Evolutionary conservation across 2,329 filamentous ascomycete genomes (phyloP), one percentile per base, ranked within the genome.

Genomic region (Colletotrichum endophyticum): DNA sequence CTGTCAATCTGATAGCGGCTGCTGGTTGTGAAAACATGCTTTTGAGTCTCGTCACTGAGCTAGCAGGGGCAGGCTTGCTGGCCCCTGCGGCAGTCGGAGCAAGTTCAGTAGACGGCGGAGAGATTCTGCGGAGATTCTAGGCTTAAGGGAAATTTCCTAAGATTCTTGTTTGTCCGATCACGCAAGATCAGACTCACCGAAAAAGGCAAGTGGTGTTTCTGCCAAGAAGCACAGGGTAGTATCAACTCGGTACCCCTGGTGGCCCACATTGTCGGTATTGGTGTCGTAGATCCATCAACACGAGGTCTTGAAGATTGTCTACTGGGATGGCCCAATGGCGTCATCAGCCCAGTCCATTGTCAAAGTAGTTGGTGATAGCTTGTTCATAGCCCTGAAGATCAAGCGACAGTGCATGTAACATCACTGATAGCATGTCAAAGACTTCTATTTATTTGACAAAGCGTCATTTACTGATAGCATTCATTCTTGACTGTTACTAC

Each of bases 21-120:
- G 89, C 88, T 76, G 91, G 91, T 0, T 93, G 92, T 77, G 92
- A 93, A 82, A 88, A 89, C 0, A 86, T 92, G 85, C 79, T 93
- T n/a, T 89, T 89, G 36, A 86, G 85, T 34, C 81, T 93, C 56
- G 88, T 90, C 2, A 83, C 87, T 66, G 88, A 90, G 44, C 77
- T 93, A 70, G 39, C 39, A n/a, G 16, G 16, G 16, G 39, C 5
- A 1, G 2, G 39, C 39, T 44, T 44, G 39, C 16, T 44, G 39
- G 39, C 16, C 39, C 39, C 39, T 1, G 39, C 39, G 16, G 39
- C 16, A 3, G 39, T 44, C 8, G 39, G 39, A n/a, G 39, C 39
- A n/a, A 44, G 39, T 5, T 44, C 39, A 44, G 39, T 44, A 44
- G 8, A 44, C 19, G 39, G 39, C 39, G 39, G 39, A n/a, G 16